Base-by-base conservation (phyloP, 2,329 filamentous ascomycete species). In the Scedosporium boydii region DNA sequence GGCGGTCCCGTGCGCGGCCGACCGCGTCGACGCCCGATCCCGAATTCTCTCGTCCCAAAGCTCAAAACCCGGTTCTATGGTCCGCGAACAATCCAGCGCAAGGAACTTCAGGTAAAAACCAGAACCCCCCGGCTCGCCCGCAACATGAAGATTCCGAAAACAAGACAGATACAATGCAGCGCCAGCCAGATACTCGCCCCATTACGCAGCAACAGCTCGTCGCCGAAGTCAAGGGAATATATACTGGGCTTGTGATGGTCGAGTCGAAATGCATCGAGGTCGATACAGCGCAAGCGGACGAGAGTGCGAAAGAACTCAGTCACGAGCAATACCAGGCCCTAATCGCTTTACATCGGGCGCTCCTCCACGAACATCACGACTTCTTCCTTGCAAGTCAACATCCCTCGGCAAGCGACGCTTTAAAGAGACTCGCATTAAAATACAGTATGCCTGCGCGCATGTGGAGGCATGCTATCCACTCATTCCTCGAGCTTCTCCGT, bases 391-490 rank as follows among this genome's bases (percentile, higher is more conserved):
- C 93, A 0, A 90, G 86, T 0, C 92, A 97, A 67, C 92, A 98
- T 69, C 93, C 91, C 0, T 88, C 87, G 0, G 90, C 91, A 0
- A 89, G 82, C 26, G 80, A 80, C 0, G 84, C 87, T 0, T 72
- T 98, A 0, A 81, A 83, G 3, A 78, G 84, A 0, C 73, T 97
- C 0, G 88, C 92, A 0, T 82, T 82, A 0, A 95, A 95, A 65
- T 96, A 96, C 67, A 86, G 87, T 0, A 97, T 98, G 91, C 93
- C 93, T 0, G 91, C 90, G 0, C 80, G 93, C 0, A 95, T 98
- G 90, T 98, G 95, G 95, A 82, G 91, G 0, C 90, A 96, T 68
- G 93, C 90, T 0, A 97, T 98, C 3, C 91, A 96, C 70, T 87
- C 86, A 0, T 95, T 95, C 63, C 78, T 96, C 0, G 91, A 96